Evolutionary conservation across 352 stramenopile species (phyloP).

Genomic region (Phytophthora citrophthora): DNA sequence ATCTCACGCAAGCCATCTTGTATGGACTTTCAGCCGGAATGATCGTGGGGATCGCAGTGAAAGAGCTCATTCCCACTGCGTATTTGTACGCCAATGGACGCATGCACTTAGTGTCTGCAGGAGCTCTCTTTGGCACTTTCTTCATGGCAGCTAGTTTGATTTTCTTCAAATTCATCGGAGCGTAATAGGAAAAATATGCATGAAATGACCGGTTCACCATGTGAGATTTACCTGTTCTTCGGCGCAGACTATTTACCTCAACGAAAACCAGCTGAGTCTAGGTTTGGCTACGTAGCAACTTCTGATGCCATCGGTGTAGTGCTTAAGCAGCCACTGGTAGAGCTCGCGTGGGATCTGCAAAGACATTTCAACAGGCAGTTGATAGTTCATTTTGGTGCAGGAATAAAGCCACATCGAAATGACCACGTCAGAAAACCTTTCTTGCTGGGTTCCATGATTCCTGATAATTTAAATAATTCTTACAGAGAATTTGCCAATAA

Average conservation of each 20-base stretch:
- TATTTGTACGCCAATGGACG: conserved; percentile 87
- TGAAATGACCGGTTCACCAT: conserved; percentile 11
- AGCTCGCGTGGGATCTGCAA: no score
- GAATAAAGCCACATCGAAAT: no score
- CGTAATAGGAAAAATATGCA: conserved; percentile 20
- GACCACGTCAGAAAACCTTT: no score
- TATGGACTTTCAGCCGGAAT: conserved; percentile 95
- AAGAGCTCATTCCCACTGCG: conserved; percentile 92
- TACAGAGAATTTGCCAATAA: no score
- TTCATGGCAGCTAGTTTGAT: conserved; percentile 90
- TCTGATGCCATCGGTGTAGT: no score
- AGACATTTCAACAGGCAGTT: no score
- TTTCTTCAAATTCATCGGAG: conserved; percentile 80
- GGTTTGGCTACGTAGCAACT: no score
- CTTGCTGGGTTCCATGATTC: no score
- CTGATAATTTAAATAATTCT: no score
- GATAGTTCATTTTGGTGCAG: no score
- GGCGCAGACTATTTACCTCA: conserved; percentile 13
- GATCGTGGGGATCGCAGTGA: conserved; percentile 92
- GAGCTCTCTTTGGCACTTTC: conserved; percentile 80
- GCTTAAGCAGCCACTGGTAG: no score
- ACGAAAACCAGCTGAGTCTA: no score
- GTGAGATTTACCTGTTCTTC: conserved; percentile 16
- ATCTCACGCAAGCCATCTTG: conserved; percentile 84
- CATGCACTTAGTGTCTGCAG: conserved; percentile 80